Base-by-base conservation (phyloP, 257 asterid species). In the Misopates orontium region DNA sequence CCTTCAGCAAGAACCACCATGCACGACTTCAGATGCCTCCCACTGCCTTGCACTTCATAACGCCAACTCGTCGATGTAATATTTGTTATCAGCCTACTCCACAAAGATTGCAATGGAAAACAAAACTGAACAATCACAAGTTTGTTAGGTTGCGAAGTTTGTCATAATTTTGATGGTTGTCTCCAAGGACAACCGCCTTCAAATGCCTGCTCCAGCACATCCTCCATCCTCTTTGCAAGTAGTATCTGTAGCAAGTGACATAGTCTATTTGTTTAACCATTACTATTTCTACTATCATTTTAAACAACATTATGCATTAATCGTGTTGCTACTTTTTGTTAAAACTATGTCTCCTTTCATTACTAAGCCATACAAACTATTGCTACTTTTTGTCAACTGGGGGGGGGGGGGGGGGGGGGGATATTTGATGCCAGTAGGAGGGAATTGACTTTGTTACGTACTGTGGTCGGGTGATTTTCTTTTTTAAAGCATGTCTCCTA, bases 111-210 rank as follows among this genome's bases (percentile, higher is more conserved):
- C 8, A 45, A 19, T 55, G 40, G 18, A 4, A 20, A 54, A 28
- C 12, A 60, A 56, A 31, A 25, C 51, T 4, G 57, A 44, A 49
- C 18, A 15, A 47, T 20, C 55, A 56, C 41, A 24, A 32, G 24
- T 12, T 52, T 3, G 24, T 56, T 16, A 18, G 62, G 71, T 40
- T 25, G 64, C 28, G 47, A 45, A 52, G 62, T 0, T 8, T 25
- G 68, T 94, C 93, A 94, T 73, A 94, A 72, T 75, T 85, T 94
- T 0, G 99, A 85, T 56, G 73, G 86, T 41, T 73, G 74, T 81
- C 83, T 84, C 96, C 92, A 84, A 22, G 99, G 99, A 73, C 91
- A 90, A 47, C 99, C 99, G 21, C 96, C 97, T 75, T 90, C 98
- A 63, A 94, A 94, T 13, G 99, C 99, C 14, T 90, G 98, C 23